These are phyloP conservation scores for Malbranchea zuffiana DNA, from an alignment of 2,329 filamentous ascomycete genomes.

Conservation along the genomic window DNA sequence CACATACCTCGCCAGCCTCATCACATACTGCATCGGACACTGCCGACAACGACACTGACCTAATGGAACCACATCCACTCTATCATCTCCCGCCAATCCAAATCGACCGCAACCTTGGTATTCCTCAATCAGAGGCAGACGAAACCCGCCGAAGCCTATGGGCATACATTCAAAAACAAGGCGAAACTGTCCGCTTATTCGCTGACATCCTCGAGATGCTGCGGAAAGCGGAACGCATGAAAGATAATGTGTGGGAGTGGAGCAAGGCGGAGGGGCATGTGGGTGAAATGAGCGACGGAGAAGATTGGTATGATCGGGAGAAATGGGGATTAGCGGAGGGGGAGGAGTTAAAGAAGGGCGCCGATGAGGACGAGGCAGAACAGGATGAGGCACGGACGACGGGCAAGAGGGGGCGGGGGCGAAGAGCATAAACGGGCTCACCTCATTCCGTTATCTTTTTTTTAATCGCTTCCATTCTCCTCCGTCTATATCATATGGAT, in stretches of 20 bases:
- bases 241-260: constrained; percentile 49
- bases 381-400: constrained; percentile 32
- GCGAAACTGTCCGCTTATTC: constrained; percentile 50
- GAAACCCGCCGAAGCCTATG: constrained; percentile 51
- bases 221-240: constrained; percentile 48
- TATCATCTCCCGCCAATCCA: constrained; percentile 44
- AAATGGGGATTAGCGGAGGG: constrained; percentile 47
- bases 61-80: constrained; percentile 43
- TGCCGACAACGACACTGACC: constrained; percentile 44
- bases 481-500: too few relatives aligned
- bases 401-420: constrained; percentile 31
- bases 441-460: too few relatives aligned
- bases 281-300: constrained; percentile 56
- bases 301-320: constrained; percentile 56
- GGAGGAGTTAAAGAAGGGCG: constrained; percentile 49
- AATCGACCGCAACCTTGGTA: constrained; percentile 45
- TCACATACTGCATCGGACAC: constrained; percentile 22
- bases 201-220: constrained; percentile 47
- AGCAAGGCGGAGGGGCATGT: constrained; percentile 53
- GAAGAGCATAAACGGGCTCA: constrained; percentile 29
- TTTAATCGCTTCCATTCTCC: too few relatives aligned
- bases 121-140: constrained; percentile 49
- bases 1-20: constrained; percentile 22
- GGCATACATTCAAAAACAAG: constrained; percentile 55
- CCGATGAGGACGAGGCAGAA: constrained; percentile 49